Conservation (phyloP, 805 yeast genomes). For the Metschnikowia colocasiae region DNA sequence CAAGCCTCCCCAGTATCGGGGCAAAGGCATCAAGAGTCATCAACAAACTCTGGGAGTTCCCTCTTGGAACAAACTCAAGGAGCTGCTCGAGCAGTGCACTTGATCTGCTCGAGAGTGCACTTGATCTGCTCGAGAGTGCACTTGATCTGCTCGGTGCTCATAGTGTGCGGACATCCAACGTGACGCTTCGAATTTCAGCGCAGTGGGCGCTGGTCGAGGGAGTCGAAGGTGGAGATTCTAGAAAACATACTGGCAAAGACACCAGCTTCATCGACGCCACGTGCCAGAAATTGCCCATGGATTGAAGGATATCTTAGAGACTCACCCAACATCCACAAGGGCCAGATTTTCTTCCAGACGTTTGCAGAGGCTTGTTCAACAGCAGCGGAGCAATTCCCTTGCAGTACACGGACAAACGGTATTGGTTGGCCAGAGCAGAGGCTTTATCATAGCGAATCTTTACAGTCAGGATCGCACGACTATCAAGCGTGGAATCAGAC, state of each 20-base stretch:
- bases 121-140: conserved; percentile 24
- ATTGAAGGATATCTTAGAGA: conserved; percentile 42
- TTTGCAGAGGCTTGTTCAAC: conserved; percentile 75
- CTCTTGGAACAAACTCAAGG: conserved; percentile 47
- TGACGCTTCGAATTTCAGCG: conserved; percentile 67
- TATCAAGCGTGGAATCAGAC: too few relatives aligned
- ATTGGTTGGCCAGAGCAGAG: conserved; percentile 43
- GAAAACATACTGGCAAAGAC: conserved; percentile 29
- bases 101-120: too few relatives aligned
- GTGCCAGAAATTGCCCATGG: conserved; percentile 37
- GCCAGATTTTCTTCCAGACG: conserved; percentile 75
- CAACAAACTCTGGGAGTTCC: too few relatives aligned
- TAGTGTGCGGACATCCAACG: conserved; percentile 98
- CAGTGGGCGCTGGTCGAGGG: conserved; percentile 84
- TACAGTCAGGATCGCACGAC: too few relatives aligned
- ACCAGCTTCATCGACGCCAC: conserved; percentile 13
- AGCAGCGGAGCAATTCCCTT: conserved; percentile 60
- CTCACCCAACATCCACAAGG: conserved; percentile 54
- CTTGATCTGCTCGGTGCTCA: conserved; percentile 62
- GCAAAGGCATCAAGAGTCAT: conserved; percentile 24
- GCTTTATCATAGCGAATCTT: conserved; percentile 1
- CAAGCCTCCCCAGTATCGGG: conserved; percentile 33
- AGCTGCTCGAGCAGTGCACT: too few relatives aligned
- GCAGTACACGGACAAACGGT: conserved; percentile 54
- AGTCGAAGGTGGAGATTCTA: conserved; percentile 55